phyloP scores from a whole-genome alignment of 2,329 filamentous ascomycete genomes.

The Domatiomyces globalis region DNA sequence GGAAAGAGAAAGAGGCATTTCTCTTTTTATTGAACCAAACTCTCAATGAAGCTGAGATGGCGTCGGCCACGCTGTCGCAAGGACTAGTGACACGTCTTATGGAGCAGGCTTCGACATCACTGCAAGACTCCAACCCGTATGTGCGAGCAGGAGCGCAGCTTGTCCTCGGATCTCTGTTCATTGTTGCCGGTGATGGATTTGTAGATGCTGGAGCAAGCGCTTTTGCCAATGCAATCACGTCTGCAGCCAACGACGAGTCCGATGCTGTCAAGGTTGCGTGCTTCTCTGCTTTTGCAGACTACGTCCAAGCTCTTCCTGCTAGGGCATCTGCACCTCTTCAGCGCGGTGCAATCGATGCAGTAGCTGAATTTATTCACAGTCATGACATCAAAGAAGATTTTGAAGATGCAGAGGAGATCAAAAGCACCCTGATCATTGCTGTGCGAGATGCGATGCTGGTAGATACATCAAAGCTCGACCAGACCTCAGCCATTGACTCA shows the following conservation, averaged over 20 bases:
- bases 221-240: conserved; percentile 51
- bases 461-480: conserved; percentile 60
- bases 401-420: conserved; percentile 77
- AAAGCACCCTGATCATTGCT: conserved; percentile 79
- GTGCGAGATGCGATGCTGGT: conserved; percentile 70
- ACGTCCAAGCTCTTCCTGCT: conserved; percentile 41
- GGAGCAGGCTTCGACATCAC: conserved; percentile 64
- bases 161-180: conserved; percentile 65
- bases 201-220: conserved; percentile 27
- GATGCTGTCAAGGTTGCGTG: conserved; percentile 88
- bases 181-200: conserved; percentile 47
- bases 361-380: conserved; percentile 58
- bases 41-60: conserved; percentile 68
- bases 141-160: conserved; percentile 77
- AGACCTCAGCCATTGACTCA: conserved; percentile 57
- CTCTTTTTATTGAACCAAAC: conserved; percentile 77
- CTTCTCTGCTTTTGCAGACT: conserved; percentile 68
- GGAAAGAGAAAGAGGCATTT: conserved; percentile 62
- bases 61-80: conserved; percentile 54
- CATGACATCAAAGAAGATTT: conserved; percentile 67
- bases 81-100: conserved; percentile 61
- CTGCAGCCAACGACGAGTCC: conserved; percentile 59
- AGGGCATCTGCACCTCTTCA: conserved; percentile 45
- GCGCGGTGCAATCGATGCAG: conserved; percentile 42
- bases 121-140: conserved; percentile 57